phyloP scores from a whole-genome alignment of 306 rosid genomes.

The Vigna unguiculata region DNA sequence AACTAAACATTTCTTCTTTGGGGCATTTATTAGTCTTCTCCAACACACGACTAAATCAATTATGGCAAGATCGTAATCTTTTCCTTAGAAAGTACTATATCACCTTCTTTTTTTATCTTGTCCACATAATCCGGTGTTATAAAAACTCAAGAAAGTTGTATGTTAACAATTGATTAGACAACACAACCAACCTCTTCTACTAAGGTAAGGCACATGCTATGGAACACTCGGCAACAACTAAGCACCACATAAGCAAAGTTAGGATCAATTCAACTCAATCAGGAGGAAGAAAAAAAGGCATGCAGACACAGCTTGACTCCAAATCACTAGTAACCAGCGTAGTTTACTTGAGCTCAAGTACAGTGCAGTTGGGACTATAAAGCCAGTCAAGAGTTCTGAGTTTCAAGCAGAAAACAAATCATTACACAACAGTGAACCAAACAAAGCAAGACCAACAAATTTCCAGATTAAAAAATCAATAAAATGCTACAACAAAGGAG shows the following conservation, averaged over 20 bases:
- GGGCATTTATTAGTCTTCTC: not conserved
- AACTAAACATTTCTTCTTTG: not conserved
- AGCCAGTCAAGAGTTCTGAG: not conserved
- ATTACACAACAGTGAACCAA: not conserved
- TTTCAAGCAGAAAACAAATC: conserved; percentile 15
- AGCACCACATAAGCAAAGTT: not conserved
- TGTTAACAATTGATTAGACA: not conserved
- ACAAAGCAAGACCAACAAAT: conserved; percentile 4
- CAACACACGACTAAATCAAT: not conserved
- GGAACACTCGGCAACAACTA: not conserved
- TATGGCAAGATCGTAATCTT: not conserved
- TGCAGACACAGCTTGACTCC: conserved; percentile 12
- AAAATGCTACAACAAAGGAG: not conserved
- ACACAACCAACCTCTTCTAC: not conserved
- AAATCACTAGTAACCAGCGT: not conserved
- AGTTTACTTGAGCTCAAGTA: not conserved
- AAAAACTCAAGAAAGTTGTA: not conserved
- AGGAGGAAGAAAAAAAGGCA: not conserved
- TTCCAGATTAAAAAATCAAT: not conserved
- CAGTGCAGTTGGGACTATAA: not conserved
- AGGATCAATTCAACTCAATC: conserved; percentile 5
- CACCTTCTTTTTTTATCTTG: not conserved
- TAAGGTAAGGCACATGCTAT: not conserved
- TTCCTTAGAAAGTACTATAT: not conserved
- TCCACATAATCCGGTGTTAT: not conserved